phyloP scores from a whole-genome alignment of 208 protist genomes.

The Novymonas esmeraldas region DNA sequence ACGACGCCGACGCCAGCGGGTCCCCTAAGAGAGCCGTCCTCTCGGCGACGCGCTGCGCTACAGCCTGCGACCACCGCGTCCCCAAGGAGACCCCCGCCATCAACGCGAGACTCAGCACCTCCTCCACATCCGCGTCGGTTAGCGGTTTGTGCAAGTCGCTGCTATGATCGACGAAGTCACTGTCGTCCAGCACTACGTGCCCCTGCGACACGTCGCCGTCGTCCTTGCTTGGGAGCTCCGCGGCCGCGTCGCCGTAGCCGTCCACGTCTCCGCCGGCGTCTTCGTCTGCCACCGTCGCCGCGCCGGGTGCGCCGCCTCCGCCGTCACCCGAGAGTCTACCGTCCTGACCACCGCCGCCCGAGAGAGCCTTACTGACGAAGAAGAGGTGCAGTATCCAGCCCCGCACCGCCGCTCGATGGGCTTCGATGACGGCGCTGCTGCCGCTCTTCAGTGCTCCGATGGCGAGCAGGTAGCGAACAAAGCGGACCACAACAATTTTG shows the following conservation, averaged over 20 bases:
- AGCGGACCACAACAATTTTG: constrained; percentile 13
- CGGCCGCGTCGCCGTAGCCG: not conserved
- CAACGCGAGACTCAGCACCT: constrained; percentile 29
- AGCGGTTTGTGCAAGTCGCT: constrained; percentile 9
- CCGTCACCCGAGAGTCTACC: too few relatives aligned
- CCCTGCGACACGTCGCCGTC: constrained; percentile 4
- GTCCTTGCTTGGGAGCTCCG: not conserved
- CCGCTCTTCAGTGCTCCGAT: not conserved
- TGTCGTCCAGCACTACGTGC: not conserved
- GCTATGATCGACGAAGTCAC: not conserved
- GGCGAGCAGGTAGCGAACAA: constrained; percentile 23
- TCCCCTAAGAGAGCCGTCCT: not conserved
- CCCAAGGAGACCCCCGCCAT: constrained; percentile 29
- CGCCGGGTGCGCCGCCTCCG: too few relatives aligned
- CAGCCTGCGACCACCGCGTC: not conserved
- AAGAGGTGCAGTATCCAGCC: constrained; percentile 25
- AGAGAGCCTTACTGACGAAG: too few relatives aligned
- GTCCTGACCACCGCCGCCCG: too few relatives aligned
- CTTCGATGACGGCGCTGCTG: not conserved
- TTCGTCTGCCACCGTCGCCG: not conserved
- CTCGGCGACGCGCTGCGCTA: constrained; percentile 9
- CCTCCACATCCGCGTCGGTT: constrained; percentile 37
- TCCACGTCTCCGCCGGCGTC: not conserved
- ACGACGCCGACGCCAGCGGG: not conserved
- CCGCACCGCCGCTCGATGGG: constrained; percentile 10